Evolutionary conservation across 345 rosid genomes (phyloP).

Genomic region (Turritis glabra): DNA sequence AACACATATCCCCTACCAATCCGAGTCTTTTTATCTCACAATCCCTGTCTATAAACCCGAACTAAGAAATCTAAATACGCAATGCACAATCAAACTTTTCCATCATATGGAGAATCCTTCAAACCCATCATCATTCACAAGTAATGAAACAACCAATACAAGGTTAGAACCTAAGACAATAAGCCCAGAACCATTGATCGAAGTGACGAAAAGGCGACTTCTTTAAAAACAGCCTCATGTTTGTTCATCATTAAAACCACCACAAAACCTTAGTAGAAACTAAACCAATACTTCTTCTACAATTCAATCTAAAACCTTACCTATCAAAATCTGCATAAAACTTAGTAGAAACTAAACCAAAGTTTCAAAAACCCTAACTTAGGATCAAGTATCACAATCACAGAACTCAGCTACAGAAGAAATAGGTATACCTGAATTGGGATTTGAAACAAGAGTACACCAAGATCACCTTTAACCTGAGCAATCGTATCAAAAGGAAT

Average conservation of each 20-base stretch:
- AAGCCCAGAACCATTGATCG: neutral
- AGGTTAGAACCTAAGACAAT: neutral
- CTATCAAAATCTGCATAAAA: neutral
- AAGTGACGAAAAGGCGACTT: neutral
- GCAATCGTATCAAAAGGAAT: slow-evolving; percentile 68
- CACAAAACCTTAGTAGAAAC: neutral
- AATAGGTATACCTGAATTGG: slow-evolving; percentile 54
- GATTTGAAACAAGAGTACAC: slow-evolving; percentile 57
- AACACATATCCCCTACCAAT: neutral
- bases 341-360: slow-evolving; percentile 14
- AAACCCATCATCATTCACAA: neutral
- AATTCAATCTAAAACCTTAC: neutral
- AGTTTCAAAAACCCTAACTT: neutral
- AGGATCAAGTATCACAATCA: too few relatives aligned
- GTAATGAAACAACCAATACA: slow-evolving; percentile 12
- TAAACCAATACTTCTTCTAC: neutral
- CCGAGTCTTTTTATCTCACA: too few relatives aligned
- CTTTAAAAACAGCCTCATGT: neutral
- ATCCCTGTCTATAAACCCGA: neutral
- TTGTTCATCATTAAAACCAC: neutral
- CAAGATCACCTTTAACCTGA: slow-evolving; percentile 56
- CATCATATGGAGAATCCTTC: neutral
- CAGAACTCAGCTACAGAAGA: neutral
- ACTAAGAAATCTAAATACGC: neutral
- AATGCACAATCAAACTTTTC: neutral